A percentile compares a stretch with the other conserved stretches of the same genome.
Evolutionary conservation across 345 rosid genomes (phyloP).

Genomic region (Eutrema heterophyllum): DNA sequence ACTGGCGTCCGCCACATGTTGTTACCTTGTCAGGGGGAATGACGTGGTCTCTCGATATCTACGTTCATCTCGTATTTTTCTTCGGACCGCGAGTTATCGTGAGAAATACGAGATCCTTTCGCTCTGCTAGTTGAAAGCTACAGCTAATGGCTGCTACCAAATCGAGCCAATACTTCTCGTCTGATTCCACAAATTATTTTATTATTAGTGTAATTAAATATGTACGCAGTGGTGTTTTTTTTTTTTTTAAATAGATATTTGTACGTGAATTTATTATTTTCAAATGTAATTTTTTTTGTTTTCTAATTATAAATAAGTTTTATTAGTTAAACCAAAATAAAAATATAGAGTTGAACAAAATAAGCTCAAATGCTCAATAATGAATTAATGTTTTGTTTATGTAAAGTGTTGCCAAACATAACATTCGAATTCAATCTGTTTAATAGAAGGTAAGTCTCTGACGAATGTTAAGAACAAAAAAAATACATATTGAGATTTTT

Average conservation of each 20-base stretch:
- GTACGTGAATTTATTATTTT: not conserved
- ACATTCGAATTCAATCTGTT: too few species aligned
- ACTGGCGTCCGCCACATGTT: conserved; percentile 36
- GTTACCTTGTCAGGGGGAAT: conserved; percentile 29
- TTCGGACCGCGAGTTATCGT: conserved; percentile 7
- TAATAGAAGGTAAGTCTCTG: too few species aligned
- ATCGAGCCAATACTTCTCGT: not conserved
- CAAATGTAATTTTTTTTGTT: not conserved
- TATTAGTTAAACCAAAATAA: not conserved
- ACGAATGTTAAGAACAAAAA: too few species aligned
- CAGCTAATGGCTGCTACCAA: conserved; percentile 18
- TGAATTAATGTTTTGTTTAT: too few species aligned
- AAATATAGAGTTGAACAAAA: too few species aligned
- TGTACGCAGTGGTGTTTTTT: not conserved
- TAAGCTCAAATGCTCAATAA: too few species aligned
- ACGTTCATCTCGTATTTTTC: not conserved
- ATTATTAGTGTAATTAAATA: not conserved
- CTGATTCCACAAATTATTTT: not conserved
- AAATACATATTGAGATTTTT: too few species aligned
- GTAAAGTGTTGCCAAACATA: too few species aligned
- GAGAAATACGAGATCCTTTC: not conserved
- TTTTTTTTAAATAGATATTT: too few species aligned
- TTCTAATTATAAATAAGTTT: not conserved
- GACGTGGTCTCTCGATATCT: conserved; percentile 26
- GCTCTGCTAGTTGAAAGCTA: conserved; percentile 5